A percentile compares a stretch with the other conserved stretches of the same genome.
These are phyloP conservation scores for Hansenula lynferdii DNA, from an alignment of 1,139 yeast genomes.

Conservation along the genomic window DNA sequence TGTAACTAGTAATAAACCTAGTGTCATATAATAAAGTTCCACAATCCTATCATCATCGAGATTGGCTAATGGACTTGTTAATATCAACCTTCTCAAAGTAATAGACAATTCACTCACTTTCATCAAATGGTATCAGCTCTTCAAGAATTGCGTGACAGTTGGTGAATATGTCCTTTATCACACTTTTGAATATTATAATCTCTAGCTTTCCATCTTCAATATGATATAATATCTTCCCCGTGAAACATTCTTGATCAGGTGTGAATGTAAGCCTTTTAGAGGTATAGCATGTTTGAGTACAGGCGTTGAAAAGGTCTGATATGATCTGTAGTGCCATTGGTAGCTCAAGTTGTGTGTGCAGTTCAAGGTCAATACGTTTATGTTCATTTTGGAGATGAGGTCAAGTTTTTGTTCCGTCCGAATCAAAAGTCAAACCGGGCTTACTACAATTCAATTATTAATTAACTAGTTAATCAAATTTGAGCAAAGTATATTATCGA, in stretches of 20 bases:
- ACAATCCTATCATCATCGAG: constrained; percentile 3
- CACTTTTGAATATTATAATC: constrained; percentile 25
- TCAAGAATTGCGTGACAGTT: constrained; percentile 25
- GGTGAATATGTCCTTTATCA: constrained; percentile 23
- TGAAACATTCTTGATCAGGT: constrained; percentile 17
- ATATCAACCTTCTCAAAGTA: too few species aligned
- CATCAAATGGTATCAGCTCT: not conserved
- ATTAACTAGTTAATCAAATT: too few species aligned
- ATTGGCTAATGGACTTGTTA: constrained; percentile 1
- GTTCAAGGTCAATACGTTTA: too few species aligned
- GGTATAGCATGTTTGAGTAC: constrained; percentile 8
- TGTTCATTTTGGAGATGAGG: too few species aligned
- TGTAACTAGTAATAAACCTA: constrained; percentile 34
- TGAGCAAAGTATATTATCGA: too few species aligned
- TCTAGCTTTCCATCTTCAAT: constrained; percentile 19
- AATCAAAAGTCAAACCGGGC: too few species aligned
- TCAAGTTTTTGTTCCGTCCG: too few species aligned
- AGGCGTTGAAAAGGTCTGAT: constrained; percentile 1
- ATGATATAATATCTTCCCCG: constrained; percentile 15
- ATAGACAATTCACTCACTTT: too few species aligned
- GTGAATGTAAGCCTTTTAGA: constrained; percentile 18
- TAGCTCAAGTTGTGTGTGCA: too few species aligned
- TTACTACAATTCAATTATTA: too few species aligned
- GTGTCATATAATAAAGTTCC: constrained; percentile 20
- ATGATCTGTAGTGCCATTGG: too few species aligned